Evolutionary conservation across 2,329 filamentous ascomycete species (phyloP).

Genomic region (Pseudomassariella vexata): DNA sequence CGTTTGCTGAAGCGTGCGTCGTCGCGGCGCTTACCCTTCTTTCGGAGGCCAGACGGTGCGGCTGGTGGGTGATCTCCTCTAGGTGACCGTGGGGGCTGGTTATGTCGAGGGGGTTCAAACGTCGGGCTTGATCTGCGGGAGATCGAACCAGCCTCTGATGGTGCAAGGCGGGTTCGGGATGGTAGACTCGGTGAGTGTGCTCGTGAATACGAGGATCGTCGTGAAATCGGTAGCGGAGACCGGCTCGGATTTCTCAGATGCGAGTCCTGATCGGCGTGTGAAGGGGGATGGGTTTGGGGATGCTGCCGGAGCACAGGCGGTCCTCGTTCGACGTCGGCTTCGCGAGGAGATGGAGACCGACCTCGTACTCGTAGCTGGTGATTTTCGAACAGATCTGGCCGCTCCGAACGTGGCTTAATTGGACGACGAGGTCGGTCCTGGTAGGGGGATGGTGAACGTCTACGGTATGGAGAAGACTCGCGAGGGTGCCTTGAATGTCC

Average conservation of each 20-base stretch:
- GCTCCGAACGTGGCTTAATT: constrained; percentile 17
- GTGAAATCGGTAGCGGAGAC: constrained; percentile 20
- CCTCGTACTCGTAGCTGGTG: constrained; percentile 17
- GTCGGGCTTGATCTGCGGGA: constrained; percentile 18
- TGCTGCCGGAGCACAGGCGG: too few species aligned
- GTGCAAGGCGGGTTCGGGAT: too few species aligned
- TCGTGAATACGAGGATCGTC: too few species aligned
- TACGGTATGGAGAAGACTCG: constrained; percentile 15
- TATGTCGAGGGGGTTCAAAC: constrained; percentile 14
- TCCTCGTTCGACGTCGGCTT: constrained; percentile 14
- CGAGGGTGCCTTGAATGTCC: constrained; percentile 12
- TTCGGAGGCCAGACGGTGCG: constrained; percentile 22
- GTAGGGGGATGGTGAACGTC: constrained; percentile 21
- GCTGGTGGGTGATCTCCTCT: constrained; percentile 14
- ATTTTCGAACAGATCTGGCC: constrained; percentile 14
- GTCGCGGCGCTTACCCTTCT: constrained; percentile 32
- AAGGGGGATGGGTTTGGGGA: constrained; percentile 10
- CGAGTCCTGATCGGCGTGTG: constrained; percentile 13
- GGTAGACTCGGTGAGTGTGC: too few species aligned
- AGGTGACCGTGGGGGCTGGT: constrained; percentile 21
- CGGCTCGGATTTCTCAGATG: constrained; percentile 18
- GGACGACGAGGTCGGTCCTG: constrained; percentile 16
- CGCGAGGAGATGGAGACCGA: constrained; percentile 19
- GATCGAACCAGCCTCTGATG: constrained; percentile 17
- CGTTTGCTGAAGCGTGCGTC: constrained; percentile 30